Conservation (phyloP, 192 early-diverging fungal species). For the Entomortierella parvispora region DNA sequence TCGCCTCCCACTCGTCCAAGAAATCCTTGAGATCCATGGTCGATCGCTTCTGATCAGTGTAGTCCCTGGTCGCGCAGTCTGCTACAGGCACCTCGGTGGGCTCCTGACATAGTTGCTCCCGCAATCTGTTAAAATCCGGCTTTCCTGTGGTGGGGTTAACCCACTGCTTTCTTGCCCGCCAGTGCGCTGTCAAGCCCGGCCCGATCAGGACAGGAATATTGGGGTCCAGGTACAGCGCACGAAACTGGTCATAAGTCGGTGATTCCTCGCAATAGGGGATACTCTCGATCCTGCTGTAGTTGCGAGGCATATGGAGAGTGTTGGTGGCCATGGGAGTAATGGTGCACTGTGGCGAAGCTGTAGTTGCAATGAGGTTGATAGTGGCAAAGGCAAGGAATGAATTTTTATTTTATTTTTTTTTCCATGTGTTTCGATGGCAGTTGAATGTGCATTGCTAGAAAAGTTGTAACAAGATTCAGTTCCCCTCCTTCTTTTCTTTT, state of each 20-base stretch:
- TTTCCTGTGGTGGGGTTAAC: slow-evolving; percentile 36
- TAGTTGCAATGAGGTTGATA: neutral
- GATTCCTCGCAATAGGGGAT: slow-evolving; percentile 51
- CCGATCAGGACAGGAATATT: slow-evolving; percentile 66
- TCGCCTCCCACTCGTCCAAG: slow-evolving; percentile 59
- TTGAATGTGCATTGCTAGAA: too few relatives aligned
- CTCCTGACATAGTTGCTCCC: slow-evolving; percentile 39
- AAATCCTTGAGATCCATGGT: slow-evolving; percentile 67
- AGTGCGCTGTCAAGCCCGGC: slow-evolving; percentile 53
- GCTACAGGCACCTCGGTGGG: slow-evolving; percentile 66
- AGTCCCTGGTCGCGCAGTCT: slow-evolving; percentile 64
- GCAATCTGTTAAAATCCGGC: slow-evolving; percentile 58
- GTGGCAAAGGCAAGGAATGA: neutral
- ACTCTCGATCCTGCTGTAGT: slow-evolving; percentile 20
- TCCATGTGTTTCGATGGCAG: neutral
- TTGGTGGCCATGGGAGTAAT: too few relatives aligned
- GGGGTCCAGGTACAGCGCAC: slow-evolving; percentile 51
- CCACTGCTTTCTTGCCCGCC: slow-evolving; percentile 71
- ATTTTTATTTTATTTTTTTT: neutral
- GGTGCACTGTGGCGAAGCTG: slow-evolving; percentile 2
- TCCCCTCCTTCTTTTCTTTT: neutral
- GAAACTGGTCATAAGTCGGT: slow-evolving; percentile 54
- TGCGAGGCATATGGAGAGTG: slow-evolving; percentile 19
- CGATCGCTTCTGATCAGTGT: slow-evolving; percentile 70
- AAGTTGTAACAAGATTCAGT: neutral